Conservation (phyloP, 2,329 filamentous ascomycete genomes). For the Fusarium sp. region DNA sequence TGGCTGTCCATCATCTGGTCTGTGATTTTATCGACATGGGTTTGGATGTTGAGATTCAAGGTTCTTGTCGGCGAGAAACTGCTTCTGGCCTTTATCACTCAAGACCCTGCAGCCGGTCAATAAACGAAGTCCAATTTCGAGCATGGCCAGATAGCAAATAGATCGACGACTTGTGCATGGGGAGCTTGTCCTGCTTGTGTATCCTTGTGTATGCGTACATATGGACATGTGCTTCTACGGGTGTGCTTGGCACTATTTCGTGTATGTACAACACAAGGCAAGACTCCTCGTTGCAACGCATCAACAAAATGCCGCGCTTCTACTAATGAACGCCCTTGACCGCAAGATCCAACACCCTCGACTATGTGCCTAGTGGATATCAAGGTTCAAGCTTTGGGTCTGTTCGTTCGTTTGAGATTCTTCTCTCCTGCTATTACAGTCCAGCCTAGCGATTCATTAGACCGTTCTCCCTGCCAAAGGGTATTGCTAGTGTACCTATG, state of each 20-base stretch:
- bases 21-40: constrained; percentile 30
- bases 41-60: constrained; percentile 28
- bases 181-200: background rate
- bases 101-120: constrained; percentile 21
- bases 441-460: constrained; percentile 20
- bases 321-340: constrained; percentile 7
- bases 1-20: constrained; percentile 22
- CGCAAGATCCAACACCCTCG: constrained; percentile 7
- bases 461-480: constrained; percentile 2
- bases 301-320: constrained; percentile 24
- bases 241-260: constrained; percentile 1
- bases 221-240: constrained; percentile 2
- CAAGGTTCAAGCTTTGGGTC: background rate
- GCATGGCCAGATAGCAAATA: constrained; percentile 3
- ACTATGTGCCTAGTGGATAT: background rate
- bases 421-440: background rate
- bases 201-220: background rate
- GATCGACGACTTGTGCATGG: constrained; percentile 27
- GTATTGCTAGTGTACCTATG: background rate
- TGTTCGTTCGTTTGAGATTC: background rate
- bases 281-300: constrained; percentile 11
- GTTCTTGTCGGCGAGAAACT: constrained; percentile 26
- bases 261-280: constrained; percentile 1
- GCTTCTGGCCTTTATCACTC: constrained; percentile 15
- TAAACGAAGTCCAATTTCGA: constrained; percentile 15